Evolutionary conservation across 306 rosid genomes (phyloP).

Genomic region (Rubus parviflorus): DNA sequence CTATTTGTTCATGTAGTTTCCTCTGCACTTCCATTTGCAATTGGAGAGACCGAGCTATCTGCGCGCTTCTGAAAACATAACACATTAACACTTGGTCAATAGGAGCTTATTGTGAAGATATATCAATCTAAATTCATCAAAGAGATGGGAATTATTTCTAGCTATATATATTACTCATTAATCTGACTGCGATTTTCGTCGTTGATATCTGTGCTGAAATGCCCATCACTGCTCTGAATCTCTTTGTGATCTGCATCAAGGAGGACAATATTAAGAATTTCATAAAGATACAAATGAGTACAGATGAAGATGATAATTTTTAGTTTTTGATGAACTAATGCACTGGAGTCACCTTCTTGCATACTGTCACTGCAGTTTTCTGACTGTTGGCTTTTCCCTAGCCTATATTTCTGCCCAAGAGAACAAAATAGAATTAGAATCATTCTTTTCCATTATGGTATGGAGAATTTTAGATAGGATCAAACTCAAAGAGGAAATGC

Average conservation of each 20-base stretch:
- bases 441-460: slow-evolving; percentile 3
- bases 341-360: slow-evolving; percentile 57
- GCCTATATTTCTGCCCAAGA: slow-evolving; percentile 72
- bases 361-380: slow-evolving; percentile 55
- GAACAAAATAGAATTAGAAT: slow-evolving; percentile 17
- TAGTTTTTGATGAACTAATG: neutral
- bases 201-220: slow-evolving; percentile 49
- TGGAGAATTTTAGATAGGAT: slow-evolving; percentile 15
- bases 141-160: slow-evolving; percentile 38
- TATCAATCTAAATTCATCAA: slow-evolving; percentile 20
- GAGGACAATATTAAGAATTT: neutral
- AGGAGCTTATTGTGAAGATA: slow-evolving; percentile 26
- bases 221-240: slow-evolving; percentile 49
- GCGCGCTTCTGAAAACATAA: slow-evolving; percentile 49
- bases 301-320: neutral
- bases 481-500: slow-evolving; percentile 36
- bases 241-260: slow-evolving; percentile 53
- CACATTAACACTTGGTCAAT: slow-evolving; percentile 31
- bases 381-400: slow-evolving; percentile 69
- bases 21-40: slow-evolving; percentile 84
- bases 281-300: slow-evolving; percentile 9
- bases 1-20: slow-evolving; percentile 78
- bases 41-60: slow-evolving; percentile 76
- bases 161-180: slow-evolving; percentile 60
- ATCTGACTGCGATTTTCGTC: slow-evolving; percentile 47